A percentile compares a stretch with the other conserved stretches of the same genome.
Conservation (phyloP, 805 yeast genomes). For the Barnettozyma populi region DNA sequence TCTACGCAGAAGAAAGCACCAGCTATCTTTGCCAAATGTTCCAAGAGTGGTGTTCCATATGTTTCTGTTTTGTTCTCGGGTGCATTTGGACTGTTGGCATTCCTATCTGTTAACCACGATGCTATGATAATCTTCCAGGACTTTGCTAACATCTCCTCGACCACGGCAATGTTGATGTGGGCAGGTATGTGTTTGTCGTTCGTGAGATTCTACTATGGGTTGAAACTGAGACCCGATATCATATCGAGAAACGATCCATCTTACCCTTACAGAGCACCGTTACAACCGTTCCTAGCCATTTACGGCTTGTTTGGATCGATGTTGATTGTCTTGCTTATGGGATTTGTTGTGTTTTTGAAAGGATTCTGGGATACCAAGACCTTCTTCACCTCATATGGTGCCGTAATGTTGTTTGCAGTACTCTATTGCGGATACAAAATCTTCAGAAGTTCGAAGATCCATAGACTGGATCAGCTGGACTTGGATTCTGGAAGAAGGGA, state of each 20-base stretch:
- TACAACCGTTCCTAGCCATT: constrained; percentile 65
- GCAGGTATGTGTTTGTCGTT: constrained; percentile 62
- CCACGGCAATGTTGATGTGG: constrained; percentile 80
- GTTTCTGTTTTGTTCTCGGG: constrained; percentile 60
- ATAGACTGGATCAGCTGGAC: constrained; percentile 68
- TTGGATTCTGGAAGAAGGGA: constrained; percentile 82
- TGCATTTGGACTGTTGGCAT: constrained; percentile 54
- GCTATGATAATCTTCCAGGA: constrained; percentile 64
- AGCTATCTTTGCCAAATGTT: constrained; percentile 49
- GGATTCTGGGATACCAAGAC: constrained; percentile 55
- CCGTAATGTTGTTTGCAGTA: constrained; percentile 45
- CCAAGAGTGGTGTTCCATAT: constrained; percentile 65
- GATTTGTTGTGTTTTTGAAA: constrained; percentile 53
- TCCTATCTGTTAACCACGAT: constrained; percentile 48
- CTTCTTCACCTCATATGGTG: constrained; percentile 63
- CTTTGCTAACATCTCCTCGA: constrained; percentile 60
- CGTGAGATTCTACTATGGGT: constrained; percentile 58
- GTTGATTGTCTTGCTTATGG: constrained; percentile 49
- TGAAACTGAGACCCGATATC: constrained; percentile 57
- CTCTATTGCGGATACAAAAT: constrained; percentile 53
- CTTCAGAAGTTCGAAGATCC: constrained; percentile 56
- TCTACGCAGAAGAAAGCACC: constrained; percentile 57
- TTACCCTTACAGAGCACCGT: constrained; percentile 64
- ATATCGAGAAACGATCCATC: constrained; percentile 55
- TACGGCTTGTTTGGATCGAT: constrained; percentile 54